These are phyloP conservation scores for Scedosporium dehoogii DNA, from an alignment of 2,329 filamentous ascomycete species.

Conservation along the genomic window DNA sequence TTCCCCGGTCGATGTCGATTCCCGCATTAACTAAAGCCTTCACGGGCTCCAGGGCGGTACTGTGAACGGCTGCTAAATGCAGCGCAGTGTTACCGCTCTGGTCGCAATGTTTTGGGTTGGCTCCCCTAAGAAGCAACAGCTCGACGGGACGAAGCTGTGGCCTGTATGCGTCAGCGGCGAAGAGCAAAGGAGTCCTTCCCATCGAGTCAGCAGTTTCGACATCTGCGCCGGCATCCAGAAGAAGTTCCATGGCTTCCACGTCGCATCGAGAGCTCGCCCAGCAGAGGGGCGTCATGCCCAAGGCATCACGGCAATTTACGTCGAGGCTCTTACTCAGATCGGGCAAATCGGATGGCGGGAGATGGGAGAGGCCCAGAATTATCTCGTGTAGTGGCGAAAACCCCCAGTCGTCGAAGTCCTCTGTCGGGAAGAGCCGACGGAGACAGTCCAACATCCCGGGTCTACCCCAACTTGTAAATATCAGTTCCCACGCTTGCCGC, in stretches of 20 bases:
- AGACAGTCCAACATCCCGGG: not conserved
- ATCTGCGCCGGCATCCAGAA: not conserved
- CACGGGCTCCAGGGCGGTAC: not conserved
- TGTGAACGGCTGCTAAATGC: not conserved
- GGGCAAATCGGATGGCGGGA: no score
- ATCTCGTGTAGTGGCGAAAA: not conserved
- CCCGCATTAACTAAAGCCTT: not conserved
- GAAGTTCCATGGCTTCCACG: not conserved
- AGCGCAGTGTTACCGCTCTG: not conserved
- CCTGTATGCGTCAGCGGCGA: not conserved
- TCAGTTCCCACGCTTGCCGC: not conserved
- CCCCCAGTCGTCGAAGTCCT: not conserved
- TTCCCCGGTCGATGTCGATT: not conserved
- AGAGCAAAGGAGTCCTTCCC: not conserved
- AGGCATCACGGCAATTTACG: not conserved
- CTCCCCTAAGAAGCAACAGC: not conserved
- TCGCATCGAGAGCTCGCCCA: not conserved
- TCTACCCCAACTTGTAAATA: not conserved
- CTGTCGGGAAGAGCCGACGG: not conserved
- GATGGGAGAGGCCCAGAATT: not conserved
- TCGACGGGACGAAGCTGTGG: not conserved
- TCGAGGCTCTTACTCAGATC: not conserved
- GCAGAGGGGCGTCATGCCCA: not conserved
- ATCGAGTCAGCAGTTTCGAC: not conserved
- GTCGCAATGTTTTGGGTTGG: not conserved